These are phyloP conservation scores for Chrysopogon serrulatus DNA, from an alignment of 176 grass and related monocot genomes.

Conservation along the genomic window DNA sequence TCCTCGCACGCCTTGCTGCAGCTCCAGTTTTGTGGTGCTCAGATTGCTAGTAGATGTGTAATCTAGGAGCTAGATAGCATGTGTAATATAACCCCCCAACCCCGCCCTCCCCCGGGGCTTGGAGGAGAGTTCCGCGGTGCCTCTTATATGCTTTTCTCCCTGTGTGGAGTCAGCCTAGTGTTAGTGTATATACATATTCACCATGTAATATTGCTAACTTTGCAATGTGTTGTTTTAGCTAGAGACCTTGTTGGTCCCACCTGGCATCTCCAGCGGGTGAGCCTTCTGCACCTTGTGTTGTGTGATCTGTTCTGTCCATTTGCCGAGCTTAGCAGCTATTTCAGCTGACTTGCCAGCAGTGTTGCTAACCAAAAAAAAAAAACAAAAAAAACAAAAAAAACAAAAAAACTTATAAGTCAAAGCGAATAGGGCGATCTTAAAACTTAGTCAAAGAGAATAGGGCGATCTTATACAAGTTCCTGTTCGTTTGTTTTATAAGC, in stretches of 20 bases:
- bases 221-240: neutral
- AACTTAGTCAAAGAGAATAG: too few relatives aligned
- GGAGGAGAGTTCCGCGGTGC: constrained; percentile 15
- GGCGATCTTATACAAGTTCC: too few relatives aligned
- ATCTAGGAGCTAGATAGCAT: constrained; percentile 16
- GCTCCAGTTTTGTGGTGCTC: constrained; percentile 39
- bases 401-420: too few relatives aligned
- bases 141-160: neutral
- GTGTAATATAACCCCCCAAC: neutral
- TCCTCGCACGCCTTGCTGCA: neutral
- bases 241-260: too few relatives aligned
- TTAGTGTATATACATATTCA: neutral
- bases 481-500: too few relatives aligned
- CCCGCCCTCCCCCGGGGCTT: neutral
- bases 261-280: neutral
- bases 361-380: too few relatives aligned
- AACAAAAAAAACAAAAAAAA: too few relatives aligned
- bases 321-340: too few relatives aligned
- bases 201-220: constrained; percentile 4
- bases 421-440: too few relatives aligned
- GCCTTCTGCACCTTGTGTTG: too few relatives aligned
- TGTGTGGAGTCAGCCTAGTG: neutral
- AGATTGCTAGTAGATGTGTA: constrained; percentile 15
- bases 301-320: too few relatives aligned
- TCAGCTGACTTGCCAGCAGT: too few relatives aligned